Percentiles rank a stretch among this genome's conserved stretches.
phyloP scores from a whole-genome alignment of 805 yeast genomes.

The Spathaspora passalidarum region DNA sequence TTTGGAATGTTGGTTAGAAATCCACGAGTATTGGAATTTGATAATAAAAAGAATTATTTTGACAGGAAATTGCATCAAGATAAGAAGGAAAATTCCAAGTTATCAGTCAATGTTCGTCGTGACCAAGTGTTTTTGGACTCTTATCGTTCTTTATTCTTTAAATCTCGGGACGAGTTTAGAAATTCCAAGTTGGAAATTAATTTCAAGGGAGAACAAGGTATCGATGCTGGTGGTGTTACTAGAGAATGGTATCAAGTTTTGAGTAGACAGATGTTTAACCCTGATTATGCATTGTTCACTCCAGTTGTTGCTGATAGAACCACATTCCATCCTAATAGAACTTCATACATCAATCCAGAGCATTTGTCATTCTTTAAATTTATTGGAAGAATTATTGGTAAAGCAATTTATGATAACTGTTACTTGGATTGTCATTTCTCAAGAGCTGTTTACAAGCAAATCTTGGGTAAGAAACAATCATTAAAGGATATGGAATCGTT shows the following conservation, averaged over 20 bases:
- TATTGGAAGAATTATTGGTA: conserved; percentile 90
- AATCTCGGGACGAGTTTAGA: conserved; percentile 69
- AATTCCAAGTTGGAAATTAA: conserved; percentile 70
- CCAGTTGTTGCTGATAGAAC: conserved; percentile 92
- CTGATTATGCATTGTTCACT: conserved; percentile 86
- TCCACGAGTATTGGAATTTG: conserved; percentile 89
- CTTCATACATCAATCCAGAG: conserved; percentile 90
- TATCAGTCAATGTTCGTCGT: conserved; percentile 71
- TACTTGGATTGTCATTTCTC: conserved; percentile 92
- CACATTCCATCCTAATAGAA: conserved; percentile 92
- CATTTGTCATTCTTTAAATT: conserved; percentile 90
- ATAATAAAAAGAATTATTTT: conserved; percentile 85
- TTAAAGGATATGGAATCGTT: conserved; percentile 92
- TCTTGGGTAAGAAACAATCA: conserved; percentile 75
- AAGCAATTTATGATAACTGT: conserved; percentile 85
- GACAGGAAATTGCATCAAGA: conserved; percentile 65
- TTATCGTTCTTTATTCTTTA: conserved; percentile 76
- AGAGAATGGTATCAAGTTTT: conserved; percentile 97
- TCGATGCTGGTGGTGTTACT: conserved; percentile 97
- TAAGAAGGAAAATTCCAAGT: conserved; percentile 41
- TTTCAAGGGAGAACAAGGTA: conserved; percentile 93
- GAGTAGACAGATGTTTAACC: conserved; percentile 92
- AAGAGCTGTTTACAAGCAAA: conserved; percentile 87
- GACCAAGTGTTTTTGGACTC: conserved; percentile 92
- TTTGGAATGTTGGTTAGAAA: conserved; percentile 84